phyloP scores from a whole-genome alignment of 2,329 filamentous ascomycete species.

The Colletotrichum sp. region DNA sequence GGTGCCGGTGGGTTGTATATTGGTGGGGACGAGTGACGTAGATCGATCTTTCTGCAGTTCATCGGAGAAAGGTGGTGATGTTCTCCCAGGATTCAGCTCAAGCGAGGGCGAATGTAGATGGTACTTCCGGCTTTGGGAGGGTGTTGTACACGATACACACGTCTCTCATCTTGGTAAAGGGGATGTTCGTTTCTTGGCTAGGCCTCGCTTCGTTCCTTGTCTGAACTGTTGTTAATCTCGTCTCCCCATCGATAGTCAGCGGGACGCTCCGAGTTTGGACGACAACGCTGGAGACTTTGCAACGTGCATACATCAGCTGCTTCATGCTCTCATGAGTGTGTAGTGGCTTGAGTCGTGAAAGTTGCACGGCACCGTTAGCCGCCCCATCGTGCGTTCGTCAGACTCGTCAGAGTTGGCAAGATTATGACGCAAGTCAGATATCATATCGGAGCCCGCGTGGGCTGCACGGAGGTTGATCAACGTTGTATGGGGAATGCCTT shows the following conservation, averaged over 20 bases:
- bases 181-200: neutral
- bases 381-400: neutral
- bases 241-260: neutral
- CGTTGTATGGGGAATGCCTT: neutral
- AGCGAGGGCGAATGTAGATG: neutral
- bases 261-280: neutral
- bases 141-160: neutral
- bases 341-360: neutral
- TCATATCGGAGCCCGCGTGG: neutral
- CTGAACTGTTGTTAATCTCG: neutral
- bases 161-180: neutral
- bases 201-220: neutral
- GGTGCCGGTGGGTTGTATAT: neutral
- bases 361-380: neutral
- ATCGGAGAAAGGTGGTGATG: neutral
- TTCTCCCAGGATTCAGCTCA: neutral
- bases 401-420: neutral
- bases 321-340: neutral
- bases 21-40: neutral
- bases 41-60: slow-evolving; percentile 2
- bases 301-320: neutral
- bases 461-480: neutral
- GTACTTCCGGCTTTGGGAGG: neutral
- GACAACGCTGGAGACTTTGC: neutral
- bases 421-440: slow-evolving; percentile 15